Evolutionary conservation across 2,329 filamentous ascomycete genomes (phyloP).

Genomic region (Beauveria rudraprayagi): DNA sequence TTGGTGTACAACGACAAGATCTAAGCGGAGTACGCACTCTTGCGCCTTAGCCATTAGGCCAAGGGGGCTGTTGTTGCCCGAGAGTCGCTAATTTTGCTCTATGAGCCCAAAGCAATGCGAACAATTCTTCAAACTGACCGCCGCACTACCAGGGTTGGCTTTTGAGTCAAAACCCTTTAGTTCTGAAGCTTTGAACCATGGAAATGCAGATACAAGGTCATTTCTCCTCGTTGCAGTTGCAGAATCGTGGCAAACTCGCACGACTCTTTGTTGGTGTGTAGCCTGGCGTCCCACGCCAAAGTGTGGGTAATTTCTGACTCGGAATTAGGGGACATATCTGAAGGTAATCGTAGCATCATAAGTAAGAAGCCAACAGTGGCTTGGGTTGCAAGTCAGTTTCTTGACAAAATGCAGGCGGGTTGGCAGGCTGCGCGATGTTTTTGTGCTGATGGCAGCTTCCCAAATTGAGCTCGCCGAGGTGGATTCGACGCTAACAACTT

Average conservation of each 20-base stretch:
- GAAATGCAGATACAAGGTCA: no score
- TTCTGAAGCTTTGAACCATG: no score
- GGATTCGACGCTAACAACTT: background rate
- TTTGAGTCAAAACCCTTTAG: background rate
- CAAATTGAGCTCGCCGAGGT: background rate
- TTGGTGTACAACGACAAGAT: conserved; percentile 9
- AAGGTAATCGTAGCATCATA: background rate
- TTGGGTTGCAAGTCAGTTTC: no score
- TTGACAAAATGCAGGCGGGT: background rate
- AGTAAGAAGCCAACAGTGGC: background rate
- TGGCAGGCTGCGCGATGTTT: background rate
- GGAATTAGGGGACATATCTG: background rate
- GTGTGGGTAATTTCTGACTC: no score
- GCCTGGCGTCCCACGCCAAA: no score
- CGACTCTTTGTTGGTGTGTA: no score
- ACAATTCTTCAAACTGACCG: background rate
- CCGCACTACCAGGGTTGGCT: no score
- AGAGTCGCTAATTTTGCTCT: background rate
- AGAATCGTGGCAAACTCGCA: no score
- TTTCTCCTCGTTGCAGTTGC: no score
- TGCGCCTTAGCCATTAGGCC: conserved; percentile 13
- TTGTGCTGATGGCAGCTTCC: background rate
- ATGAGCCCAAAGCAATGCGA: background rate
- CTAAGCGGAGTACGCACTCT: conserved; percentile 11
- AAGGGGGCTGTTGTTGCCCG: conserved; percentile 9